Conservation (phyloP, 2,329 filamentous ascomycete species). For the Colletotrichum sp. region DNA sequence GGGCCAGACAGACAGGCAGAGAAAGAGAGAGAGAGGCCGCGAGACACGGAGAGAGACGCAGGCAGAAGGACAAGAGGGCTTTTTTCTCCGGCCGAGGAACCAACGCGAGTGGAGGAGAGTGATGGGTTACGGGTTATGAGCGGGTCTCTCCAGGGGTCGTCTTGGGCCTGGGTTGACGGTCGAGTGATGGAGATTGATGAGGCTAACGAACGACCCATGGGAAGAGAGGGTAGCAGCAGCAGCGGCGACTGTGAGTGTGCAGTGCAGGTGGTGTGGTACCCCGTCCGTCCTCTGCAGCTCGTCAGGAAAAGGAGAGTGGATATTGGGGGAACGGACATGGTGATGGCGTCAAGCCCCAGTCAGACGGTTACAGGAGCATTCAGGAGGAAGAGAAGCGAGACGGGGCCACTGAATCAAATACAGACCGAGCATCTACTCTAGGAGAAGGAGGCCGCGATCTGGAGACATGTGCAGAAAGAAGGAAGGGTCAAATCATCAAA, state of each 20-base stretch:
- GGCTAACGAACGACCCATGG: neutral
- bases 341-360: constrained; percentile 10
- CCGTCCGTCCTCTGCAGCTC: neutral
- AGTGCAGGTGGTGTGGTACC: neutral
- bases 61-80: neutral
- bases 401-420: neutral
- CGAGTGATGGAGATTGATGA: constrained; percentile 4
- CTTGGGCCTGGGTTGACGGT: neutral
- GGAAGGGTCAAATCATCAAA: neutral
- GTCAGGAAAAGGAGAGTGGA: neutral
- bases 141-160: neutral
- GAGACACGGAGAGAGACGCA: neutral
- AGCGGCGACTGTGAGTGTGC: neutral
- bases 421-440: neutral
- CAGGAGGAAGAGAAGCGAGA: neutral
- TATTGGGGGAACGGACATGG: neutral
- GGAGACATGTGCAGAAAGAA: neutral
- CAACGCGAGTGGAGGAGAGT: constrained; percentile 16
- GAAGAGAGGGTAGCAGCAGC: neutral
- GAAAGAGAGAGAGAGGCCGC: neutral
- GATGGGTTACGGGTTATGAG: neutral
- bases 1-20: neutral
- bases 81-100: constrained; percentile 7
- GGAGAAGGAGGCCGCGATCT: neutral
- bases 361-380: neutral